Base-by-base conservation (phyloP, 805 yeast species). In the Kluyveromyces lactis region DNA sequence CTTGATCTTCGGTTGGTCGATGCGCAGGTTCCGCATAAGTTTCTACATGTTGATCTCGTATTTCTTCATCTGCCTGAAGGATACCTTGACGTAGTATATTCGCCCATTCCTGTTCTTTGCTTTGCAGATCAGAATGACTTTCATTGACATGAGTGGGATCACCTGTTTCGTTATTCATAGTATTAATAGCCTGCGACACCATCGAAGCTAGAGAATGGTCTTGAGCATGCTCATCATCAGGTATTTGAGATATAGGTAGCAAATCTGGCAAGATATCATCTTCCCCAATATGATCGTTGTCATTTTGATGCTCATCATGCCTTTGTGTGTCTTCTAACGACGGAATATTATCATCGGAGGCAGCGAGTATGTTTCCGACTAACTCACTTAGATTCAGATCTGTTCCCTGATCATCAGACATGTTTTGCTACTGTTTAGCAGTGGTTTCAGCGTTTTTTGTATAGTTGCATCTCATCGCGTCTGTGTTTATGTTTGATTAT, bases 101-200 rank as follows among this genome's bases (percentile, higher is more conserved):
- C 1, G 58, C 60, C 63, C 63, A 58, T 29, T 53, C 53, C 38
- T 52, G 55, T 15, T 51, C 48, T 33, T 49, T 49, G 15, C 24
- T 40, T 15, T 34, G 42, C n/a, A 23, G 33, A 6, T 40, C 41
- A 2, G 36, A 39, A 3, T 30, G 26, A 24, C 28, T 37, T 16
- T 38, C 31, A 9, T 41, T 29, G 12, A 11, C 31, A 8, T 18
- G 34, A 26, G 32, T 41, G 8, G 15, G 16, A 32, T 39, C 33
- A 31, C 29, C 27, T 16, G 28, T 37, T 16, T 30, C 33, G 29
- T 38, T 29, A 27, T 50, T 49, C 43, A 57, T 50, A 27, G 45
- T 42, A 11, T 57, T 55, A 24, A 66, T 64, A 2, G 71, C 71
- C 44, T 56, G 63, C 15, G 66, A 63, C 3, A 65, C 70, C 13